Percentiles rank a stretch among this genome's conserved stretches.
These are phyloP conservation scores for Strobilomyces confusus DNA, from an alignment of 768 basidiomycete genomes.

Conservation along the genomic window DNA sequence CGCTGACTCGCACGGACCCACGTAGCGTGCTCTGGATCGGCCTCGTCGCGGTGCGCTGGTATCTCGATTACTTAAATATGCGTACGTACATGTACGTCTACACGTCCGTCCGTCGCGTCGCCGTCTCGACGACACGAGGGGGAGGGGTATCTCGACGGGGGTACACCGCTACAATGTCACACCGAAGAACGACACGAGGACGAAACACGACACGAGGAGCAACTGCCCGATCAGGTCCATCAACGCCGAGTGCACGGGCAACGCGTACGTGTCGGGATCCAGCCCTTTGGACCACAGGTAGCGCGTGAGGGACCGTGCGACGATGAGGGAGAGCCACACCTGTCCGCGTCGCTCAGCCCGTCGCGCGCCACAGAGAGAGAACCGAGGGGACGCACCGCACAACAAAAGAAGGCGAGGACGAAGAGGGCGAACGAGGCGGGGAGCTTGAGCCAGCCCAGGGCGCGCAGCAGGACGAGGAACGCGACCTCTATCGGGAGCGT, in stretches of 20 bases:
- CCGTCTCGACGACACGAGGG: no score
- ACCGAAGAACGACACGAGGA: conserved; percentile 52
- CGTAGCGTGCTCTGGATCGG: no score
- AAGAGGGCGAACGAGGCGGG: conserved; percentile 65
- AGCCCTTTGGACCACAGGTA: conserved; percentile 73
- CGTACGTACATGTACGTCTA: no score
- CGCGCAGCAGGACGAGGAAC: conserved; percentile 63
- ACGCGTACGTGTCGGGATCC: conserved; percentile 90
- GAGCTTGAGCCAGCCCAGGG: conserved; percentile 75
- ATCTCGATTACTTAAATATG: no score
- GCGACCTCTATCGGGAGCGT: conserved; percentile 77
- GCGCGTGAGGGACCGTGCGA: conserved; percentile 66
- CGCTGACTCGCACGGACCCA: no score
- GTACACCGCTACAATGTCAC: conserved; percentile 5
- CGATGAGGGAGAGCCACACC: conserved; percentile 65
- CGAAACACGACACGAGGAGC: conserved; percentile 73
- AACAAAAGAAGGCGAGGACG: conserved; percentile 67
- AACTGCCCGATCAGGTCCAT: conserved; percentile 84
- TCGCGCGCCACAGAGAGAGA: no score
- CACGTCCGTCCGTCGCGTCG: no score
- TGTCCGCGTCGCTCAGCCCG: conserved; percentile 29
- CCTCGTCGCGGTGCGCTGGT: no score
- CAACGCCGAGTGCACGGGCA: conserved; percentile 88
- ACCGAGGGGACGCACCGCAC: conserved; percentile 56
- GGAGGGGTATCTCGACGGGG: no score